Percentiles rank a stretch among this genome's conserved stretches.
Evolutionary conservation across 106 monocot genomes (phyloP).

Genomic region (Apostasia ramifera): DNA sequence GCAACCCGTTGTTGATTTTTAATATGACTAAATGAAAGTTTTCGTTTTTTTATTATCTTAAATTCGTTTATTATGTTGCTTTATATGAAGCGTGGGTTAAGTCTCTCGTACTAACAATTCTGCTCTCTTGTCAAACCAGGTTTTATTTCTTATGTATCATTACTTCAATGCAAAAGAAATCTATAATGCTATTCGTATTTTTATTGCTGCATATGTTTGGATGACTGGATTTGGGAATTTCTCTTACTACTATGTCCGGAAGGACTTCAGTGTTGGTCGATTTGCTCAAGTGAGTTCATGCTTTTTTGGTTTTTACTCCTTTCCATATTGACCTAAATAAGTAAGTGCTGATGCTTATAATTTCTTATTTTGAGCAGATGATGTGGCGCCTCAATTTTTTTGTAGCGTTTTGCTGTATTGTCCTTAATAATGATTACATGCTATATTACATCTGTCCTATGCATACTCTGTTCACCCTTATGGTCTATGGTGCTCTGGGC

Average conservation of each 20-base stretch:
- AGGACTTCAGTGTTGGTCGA: slow-evolving; percentile 89
- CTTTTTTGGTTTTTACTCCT: not conserved
- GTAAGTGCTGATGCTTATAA: not conserved
- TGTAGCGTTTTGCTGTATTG: slow-evolving; percentile 85
- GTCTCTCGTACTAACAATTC: not conserved
- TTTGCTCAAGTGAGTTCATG: slow-evolving; percentile 71
- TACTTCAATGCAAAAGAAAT: slow-evolving; percentile 94
- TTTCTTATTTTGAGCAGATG: slow-evolving; percentile 53
- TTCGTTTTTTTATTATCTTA: not conserved
- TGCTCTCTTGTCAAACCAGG: slow-evolving; percentile 33
- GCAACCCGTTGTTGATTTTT: too few relatives aligned
- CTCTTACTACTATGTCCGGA: slow-evolving; percentile 92
- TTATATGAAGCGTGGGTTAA: not conserved
- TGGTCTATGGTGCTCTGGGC: slow-evolving; percentile 90
- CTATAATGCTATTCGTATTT: slow-evolving; percentile 95
- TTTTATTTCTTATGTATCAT: slow-evolving; percentile 97
- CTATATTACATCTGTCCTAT: slow-evolving; percentile 98
- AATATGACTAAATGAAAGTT: not conserved
- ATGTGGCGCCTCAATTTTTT: slow-evolving; percentile 98
- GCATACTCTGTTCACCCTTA: slow-evolving; percentile 98
- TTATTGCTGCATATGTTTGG: slow-evolving; percentile 99
- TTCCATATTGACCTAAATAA: too few relatives aligned
- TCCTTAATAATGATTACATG: slow-evolving; percentile 90
- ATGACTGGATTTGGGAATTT: slow-evolving; percentile 99
- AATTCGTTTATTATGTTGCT: not conserved